These are phyloP conservation scores for Argentina anserina DNA, from an alignment of 306 rosid species.

Conservation along the genomic window DNA sequence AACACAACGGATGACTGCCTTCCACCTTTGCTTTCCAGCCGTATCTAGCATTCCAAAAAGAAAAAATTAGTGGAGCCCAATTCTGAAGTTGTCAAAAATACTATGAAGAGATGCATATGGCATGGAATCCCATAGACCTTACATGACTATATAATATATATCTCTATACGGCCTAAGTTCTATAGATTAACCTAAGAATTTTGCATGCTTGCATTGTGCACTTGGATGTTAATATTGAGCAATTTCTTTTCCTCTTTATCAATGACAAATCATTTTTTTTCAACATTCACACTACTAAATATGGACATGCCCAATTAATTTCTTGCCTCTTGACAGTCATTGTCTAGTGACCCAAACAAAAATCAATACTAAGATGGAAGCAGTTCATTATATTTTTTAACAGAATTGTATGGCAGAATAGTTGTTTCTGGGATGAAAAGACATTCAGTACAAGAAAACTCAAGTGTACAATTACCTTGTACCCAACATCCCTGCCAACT, in stretches of 20 bases:
- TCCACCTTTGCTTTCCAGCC: constrained; percentile 87
- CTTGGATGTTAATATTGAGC: neutral
- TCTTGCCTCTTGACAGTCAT: neutral
- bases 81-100: neutral
- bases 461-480: constrained; percentile 62
- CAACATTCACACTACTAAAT: neutral
- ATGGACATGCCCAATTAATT: neutral
- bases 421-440: neutral
- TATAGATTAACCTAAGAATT: too few relatives aligned
- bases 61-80: constrained; percentile 15
- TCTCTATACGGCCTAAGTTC: too few relatives aligned
- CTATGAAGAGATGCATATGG: neutral
- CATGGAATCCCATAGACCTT: neutral
- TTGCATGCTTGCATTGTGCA: neutral
- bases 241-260: neutral
- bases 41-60: constrained; percentile 56
- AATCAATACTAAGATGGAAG: neutral
- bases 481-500: constrained; percentile 76
- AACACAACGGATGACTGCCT: constrained; percentile 71
- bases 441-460: constrained; percentile 14
- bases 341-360: neutral
- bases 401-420: constrained; percentile 2
- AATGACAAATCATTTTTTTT: neutral
- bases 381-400: neutral
- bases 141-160: too few relatives aligned